These are phyloP conservation scores for Tulasnella calospora DNA, from an alignment of 768 basidiomycete species.

Conservation along the genomic window DNA sequence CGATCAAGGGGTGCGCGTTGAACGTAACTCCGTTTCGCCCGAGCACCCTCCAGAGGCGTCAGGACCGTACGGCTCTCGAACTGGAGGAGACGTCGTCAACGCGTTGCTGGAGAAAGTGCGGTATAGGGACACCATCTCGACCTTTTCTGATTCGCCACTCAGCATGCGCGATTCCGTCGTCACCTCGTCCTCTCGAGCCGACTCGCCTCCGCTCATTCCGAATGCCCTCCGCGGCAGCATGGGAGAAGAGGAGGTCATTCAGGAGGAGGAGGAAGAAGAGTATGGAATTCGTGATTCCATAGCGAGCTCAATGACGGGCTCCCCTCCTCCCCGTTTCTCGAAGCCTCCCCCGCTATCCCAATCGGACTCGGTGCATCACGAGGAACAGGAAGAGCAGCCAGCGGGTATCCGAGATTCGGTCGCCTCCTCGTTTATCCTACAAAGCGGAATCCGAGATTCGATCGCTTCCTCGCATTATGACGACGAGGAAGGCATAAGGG, in stretches of 20 bases:
- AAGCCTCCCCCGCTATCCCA: background rate
- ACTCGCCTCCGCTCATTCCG: background rate
- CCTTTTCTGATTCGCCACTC: background rate
- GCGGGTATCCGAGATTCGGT: background rate
- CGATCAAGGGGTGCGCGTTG: constrained; percentile 12
- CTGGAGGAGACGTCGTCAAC: background rate
- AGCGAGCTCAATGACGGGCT: background rate
- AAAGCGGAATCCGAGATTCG: background rate
- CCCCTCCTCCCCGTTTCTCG: constrained; percentile 1
- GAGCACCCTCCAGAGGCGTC: background rate
- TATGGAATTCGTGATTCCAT: background rate
- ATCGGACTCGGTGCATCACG: background rate
- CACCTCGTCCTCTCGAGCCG: background rate
- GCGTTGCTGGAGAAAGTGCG: background rate
- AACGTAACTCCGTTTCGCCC: background rate
- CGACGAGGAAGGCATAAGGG: constrained; percentile 2
- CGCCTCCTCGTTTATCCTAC: background rate
- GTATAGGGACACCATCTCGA: background rate
- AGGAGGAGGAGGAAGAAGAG: background rate
- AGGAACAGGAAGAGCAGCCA: background rate
- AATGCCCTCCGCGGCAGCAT: background rate
- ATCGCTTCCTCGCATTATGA: constrained; percentile 4
- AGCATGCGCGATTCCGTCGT: background rate
- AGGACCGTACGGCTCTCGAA: background rate
- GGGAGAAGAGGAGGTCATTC: background rate